Conservation (phyloP, 768 basidiomycete genomes). For the Boletus tomentosulus region DNA sequence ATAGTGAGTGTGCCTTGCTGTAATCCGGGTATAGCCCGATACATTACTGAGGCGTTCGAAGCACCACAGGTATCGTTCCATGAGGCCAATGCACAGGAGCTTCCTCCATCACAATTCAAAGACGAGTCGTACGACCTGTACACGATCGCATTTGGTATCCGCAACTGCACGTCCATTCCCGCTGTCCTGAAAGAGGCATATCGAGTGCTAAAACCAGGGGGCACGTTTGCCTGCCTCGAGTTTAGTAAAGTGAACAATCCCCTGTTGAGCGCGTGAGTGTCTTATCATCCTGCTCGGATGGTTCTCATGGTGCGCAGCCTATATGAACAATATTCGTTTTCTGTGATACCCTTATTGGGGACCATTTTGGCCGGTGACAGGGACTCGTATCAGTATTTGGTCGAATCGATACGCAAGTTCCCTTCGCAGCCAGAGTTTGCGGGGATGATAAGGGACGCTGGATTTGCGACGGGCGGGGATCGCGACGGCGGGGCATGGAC, state of each 20-base stretch:
- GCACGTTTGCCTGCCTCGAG: conserved; percentile 92
- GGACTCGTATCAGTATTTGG: conserved; percentile 94
- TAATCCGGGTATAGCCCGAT: neutral
- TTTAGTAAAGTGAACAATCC: conserved; percentile 93
- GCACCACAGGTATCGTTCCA: conserved; percentile 92
- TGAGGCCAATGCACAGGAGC: conserved; percentile 86
- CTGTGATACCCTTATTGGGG: conserved; percentile 91
- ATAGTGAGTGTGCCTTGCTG: conserved; percentile 54
- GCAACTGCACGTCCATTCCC: conserved; percentile 93
- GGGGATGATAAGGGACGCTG: conserved; percentile 81
- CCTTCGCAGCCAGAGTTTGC: conserved; percentile 87
- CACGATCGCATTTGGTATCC: conserved; percentile 97
- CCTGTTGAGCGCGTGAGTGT: conserved; percentile 73
- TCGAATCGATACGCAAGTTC: conserved; percentile 95
- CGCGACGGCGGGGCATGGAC: conserved; percentile 82
- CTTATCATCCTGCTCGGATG: neutral
- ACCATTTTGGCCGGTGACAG: conserved; percentile 95
- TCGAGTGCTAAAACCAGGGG: conserved; percentile 94
- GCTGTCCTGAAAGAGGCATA: conserved; percentile 85
- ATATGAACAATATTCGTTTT: conserved; percentile 95
- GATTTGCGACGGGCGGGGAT: conserved; percentile 70
- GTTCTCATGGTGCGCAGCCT: conserved; percentile 44
- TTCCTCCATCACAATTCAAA: conserved; percentile 63
- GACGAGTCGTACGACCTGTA: conserved; percentile 91
- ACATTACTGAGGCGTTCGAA: conserved; percentile 28